Base-by-base conservation (phyloP, 2,329 filamentous ascomycete genomes). In the Sphaerulina vaccinii region DNA sequence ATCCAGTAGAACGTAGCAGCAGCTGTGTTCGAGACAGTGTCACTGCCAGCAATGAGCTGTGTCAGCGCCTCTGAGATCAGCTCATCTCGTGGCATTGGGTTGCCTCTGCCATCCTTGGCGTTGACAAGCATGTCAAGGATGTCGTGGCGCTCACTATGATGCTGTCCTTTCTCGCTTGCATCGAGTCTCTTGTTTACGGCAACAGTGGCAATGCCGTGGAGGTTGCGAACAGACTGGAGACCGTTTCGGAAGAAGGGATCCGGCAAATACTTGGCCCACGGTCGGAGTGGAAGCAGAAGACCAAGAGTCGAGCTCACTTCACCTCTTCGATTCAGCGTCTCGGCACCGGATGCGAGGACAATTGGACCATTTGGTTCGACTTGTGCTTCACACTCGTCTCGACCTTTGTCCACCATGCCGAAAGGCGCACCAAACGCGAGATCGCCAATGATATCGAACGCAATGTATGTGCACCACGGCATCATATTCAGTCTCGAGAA, bases 1-100 rank as follows among this genome's bases (percentile, higher is more conserved):
- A 61, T 62, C 57, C 54, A 64, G 55, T 61, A 60, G 43, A 59
- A 64, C 16, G 56, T 56, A 13, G 58, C 62, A 18, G 57, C 61
- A 5, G 67, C 27, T 1, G 67, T 68, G 51, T 69, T 69, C 16
- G 63, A 66, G 5, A 66, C 64, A 3, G 67, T 70, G 36, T 70
- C 67, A n/a, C 63, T 65, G 6, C 67, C 67, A 13, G 67, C 67
- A n/a, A 70, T 69, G 1, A 70, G 52, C 39, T 68, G 60, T 1
- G 67, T 70, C 18, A 70, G 49, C 3, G 67, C 65, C 50, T 70
- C 67, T 6, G 67, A 65, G 11, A 61, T 59, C 6, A 70, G 54
- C 29, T 70, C 66, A 7, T 59, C 52, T 3, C 58, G 55, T 15
- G 58, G 57, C 63, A 70, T 64, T 1, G 64, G 65, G 11, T 59